Evolutionary conservation across 306 rosid species (phyloP).

Genomic region (Trifolium dubium): DNA sequence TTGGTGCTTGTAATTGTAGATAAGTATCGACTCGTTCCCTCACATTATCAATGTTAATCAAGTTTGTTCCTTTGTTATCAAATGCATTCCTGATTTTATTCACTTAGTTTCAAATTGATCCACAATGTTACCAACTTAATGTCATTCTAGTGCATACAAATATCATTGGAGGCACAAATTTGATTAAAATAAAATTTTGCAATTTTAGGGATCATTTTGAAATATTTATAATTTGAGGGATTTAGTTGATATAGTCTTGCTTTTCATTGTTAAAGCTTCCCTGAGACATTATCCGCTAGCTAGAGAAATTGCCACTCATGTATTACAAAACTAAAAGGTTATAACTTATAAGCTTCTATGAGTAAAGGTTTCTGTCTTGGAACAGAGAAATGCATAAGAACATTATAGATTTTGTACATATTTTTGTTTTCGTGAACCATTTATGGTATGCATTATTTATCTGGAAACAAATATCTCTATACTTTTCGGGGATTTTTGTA

Average conservation of each 20-base stretch:
- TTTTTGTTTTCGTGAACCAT: conserved; percentile 21
- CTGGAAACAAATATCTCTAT: not conserved
- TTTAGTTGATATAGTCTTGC: not conserved
- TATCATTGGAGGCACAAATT: too few species aligned
- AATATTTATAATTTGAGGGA: too few species aligned
- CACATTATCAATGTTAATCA: too few species aligned
- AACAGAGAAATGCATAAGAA: conserved; percentile 33
- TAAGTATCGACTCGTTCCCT: not conserved
- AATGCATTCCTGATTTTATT: not conserved
- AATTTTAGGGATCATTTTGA: too few species aligned
- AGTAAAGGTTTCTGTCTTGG: conserved; percentile 34
- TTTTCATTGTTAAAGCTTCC: not conserved
- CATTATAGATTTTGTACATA: conserved; percentile 16
- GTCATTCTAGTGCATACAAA: too few species aligned
- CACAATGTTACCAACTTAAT: not conserved
- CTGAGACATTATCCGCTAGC: not conserved
- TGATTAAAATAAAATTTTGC: too few species aligned
- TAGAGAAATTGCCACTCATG: not conserved
- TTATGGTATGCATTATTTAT: conserved; percentile 12
- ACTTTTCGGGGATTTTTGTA: not conserved
- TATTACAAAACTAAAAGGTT: not conserved
- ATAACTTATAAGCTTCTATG: conserved; percentile 7
- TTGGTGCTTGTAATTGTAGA: not conserved
- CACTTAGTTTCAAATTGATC: not conserved
- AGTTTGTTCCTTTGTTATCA: not conserved